A percentile compares a stretch with the other conserved stretches of the same genome.
Evolutionary conservation across 331 rosid genomes (phyloP).

Genomic region (Telfairia occidentalis): DNA sequence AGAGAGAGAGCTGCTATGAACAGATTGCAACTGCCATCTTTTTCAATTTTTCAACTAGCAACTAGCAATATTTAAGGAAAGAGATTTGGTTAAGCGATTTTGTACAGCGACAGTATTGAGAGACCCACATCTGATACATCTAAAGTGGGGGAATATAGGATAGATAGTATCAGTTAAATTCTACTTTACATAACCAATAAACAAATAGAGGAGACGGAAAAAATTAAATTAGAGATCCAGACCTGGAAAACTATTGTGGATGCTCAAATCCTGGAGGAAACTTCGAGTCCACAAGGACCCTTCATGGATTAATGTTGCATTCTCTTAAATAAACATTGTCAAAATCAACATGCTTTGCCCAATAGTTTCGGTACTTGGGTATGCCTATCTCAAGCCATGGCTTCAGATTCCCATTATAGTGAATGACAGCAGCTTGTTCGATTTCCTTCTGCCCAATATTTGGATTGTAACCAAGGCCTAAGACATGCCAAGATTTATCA

Average conservation of each 20-base stretch:
- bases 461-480: slow-evolving; percentile 92
- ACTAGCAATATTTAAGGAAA: neutral
- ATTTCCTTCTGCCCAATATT: slow-evolving; percentile 62
- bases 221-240: slow-evolving; percentile 16
- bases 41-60: neutral
- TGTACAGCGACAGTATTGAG: neutral
- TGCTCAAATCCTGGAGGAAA: slow-evolving; percentile 19
- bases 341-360: slow-evolving; percentile 68
- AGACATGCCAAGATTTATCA: slow-evolving; percentile 60
- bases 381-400: slow-evolving; percentile 98
- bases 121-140: neutral
- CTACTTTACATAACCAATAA: slow-evolving; percentile 18
- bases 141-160: neutral
- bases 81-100: neutral
- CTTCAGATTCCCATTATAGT: slow-evolving; percentile 96
- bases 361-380: slow-evolving; percentile 65
- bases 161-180: neutral
- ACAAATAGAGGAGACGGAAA: slow-evolving; percentile 39
- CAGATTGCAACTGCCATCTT: neutral
- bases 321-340: slow-evolving; percentile 62
- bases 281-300: slow-evolving; percentile 10
- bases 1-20: neutral
- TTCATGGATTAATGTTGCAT: slow-evolving; percentile 81
- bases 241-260: slow-evolving; percentile 31
- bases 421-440: slow-evolving; percentile 76